These are phyloP conservation scores for Helianthus annuus DNA, from an alignment of 129 eudicot genomes.

Conservation along the genomic window DNA sequence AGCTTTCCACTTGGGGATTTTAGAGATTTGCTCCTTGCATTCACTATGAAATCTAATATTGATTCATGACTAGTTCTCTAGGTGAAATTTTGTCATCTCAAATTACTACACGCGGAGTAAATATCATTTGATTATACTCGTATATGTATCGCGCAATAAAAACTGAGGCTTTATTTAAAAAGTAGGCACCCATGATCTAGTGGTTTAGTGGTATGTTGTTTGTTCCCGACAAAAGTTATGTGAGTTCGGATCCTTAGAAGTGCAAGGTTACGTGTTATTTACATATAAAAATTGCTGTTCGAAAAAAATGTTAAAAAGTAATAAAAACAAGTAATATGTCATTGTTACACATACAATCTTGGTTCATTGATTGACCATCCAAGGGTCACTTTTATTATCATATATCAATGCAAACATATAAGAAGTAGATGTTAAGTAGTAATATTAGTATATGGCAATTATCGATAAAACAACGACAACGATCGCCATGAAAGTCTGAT, in stretches of 20 bases:
- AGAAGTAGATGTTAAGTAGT: too few relatives aligned
- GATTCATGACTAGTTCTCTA: not conserved
- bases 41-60: constrained; percentile 30
- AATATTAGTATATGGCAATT: constrained; percentile 5
- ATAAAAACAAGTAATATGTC: not conserved
- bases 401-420: too few relatives aligned
- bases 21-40: constrained; percentile 54
- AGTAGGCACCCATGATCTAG: too few relatives aligned
- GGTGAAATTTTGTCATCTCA: not conserved
- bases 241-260: too few relatives aligned
- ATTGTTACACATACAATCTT: not conserved
- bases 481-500: constrained; percentile 22
- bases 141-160: not conserved
- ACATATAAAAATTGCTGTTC: too few relatives aligned
- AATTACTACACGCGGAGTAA: not conserved
- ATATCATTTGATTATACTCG: too few relatives aligned
- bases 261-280: too few relatives aligned
- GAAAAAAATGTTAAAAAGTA: too few relatives aligned
- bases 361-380: not conserved
- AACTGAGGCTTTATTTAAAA: not conserved
- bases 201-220: too few relatives aligned
- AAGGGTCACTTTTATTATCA: constrained; percentile 14
- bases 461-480: not conserved
- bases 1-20: constrained; percentile 42
- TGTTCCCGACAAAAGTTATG: too few relatives aligned